Evolutionary conservation across 305 asterid species (phyloP).

Genomic region (Plantago lanceolata): DNA sequence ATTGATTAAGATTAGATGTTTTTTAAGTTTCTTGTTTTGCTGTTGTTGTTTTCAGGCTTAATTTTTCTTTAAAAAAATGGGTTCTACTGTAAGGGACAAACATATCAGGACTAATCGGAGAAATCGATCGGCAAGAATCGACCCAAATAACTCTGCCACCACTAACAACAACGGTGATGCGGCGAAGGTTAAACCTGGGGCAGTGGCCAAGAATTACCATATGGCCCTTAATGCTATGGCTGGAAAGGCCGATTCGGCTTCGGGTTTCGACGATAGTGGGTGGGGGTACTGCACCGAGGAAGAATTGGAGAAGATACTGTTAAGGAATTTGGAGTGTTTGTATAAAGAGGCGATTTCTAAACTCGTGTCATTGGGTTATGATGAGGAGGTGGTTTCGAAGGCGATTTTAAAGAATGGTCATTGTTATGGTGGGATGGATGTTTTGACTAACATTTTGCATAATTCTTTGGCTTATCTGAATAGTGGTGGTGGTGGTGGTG

Average conservation of each 20-base stretch:
- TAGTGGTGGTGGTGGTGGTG: slow-evolving; percentile 33
- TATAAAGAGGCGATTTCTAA: slow-evolving; percentile 54
- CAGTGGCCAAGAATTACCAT: slow-evolving; percentile 19
- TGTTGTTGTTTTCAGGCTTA: not conserved
- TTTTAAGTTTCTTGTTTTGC: not conserved
- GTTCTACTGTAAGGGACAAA: slow-evolving; percentile 44
- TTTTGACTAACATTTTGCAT: slow-evolving; percentile 62
- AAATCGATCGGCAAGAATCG: slow-evolving; percentile 40
- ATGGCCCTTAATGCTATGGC: slow-evolving; percentile 23
- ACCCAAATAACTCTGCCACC: slow-evolving; percentile 32
- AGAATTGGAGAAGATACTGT: slow-evolving; percentile 55
- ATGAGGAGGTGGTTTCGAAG: slow-evolving; percentile 52
- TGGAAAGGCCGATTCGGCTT: not conserved
- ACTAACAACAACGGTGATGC: not conserved
- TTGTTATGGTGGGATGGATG: slow-evolving; percentile 84
- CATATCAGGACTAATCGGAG: slow-evolving; percentile 40
- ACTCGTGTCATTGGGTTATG: slow-evolving; percentile 54
- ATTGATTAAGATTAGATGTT: not conserved
- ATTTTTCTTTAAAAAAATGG: slow-evolving; percentile 30
- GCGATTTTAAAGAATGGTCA: slow-evolving; percentile 62
- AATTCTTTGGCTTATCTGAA: slow-evolving; percentile 62
- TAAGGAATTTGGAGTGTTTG: slow-evolving; percentile 52
- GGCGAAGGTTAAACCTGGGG: slow-evolving; percentile 5
- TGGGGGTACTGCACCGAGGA: slow-evolving; percentile 73
- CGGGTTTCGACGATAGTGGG: slow-evolving; percentile 33